Conservation (phyloP, 768 basidiomycete species). For the Pleurotus tuber-regium region DNA sequence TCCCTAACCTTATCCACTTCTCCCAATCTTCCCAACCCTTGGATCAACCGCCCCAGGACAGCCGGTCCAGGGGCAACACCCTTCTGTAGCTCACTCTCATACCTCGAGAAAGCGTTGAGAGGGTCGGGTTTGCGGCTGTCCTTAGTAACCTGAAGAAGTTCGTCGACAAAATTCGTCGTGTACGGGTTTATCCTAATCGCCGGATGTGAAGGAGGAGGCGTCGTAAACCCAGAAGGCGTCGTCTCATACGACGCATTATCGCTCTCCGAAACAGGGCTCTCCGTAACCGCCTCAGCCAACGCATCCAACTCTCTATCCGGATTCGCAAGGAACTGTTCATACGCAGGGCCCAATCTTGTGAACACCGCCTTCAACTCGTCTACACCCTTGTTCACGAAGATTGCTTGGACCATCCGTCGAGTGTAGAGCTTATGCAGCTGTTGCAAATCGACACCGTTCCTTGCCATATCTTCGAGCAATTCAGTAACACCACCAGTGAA, state of each 20-base stretch:
- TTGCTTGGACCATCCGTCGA: slow-evolving; percentile 22
- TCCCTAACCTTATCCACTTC: slow-evolving; percentile 59
- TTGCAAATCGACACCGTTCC: slow-evolving; percentile 27
- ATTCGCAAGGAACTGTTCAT: slow-evolving; percentile 21
- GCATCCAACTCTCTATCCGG: slow-evolving; percentile 4
- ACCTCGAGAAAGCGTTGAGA: slow-evolving; percentile 45
- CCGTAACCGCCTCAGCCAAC: slow-evolving; percentile 2
- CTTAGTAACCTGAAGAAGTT: slow-evolving; percentile 8
- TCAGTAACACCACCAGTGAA: slow-evolving; percentile 37
- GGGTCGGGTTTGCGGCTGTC: slow-evolving; percentile 22
- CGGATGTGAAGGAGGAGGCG: neutral
- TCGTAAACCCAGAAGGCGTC: neutral
- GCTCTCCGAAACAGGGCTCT: neutral
- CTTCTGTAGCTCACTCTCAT: slow-evolving; percentile 41
- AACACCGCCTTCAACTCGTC: slow-evolving; percentile 26
- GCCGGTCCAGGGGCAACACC: slow-evolving; percentile 50
- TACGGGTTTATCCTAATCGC: slow-evolving; percentile 9
- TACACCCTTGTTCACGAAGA: slow-evolving; percentile 21
- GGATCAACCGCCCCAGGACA: slow-evolving; percentile 62
- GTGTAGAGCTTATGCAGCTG: slow-evolving; percentile 23
- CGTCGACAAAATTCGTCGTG: slow-evolving; percentile 13
- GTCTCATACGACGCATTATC: neutral
- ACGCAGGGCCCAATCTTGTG: slow-evolving; percentile 30
- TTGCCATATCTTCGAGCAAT: slow-evolving; percentile 40
- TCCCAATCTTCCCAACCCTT: slow-evolving; percentile 60